A percentile compares a stretch with the other conserved stretches of the same genome.
Evolutionary conservation across 345 rosid genomes (phyloP).

Genomic region (Linum usitatissimum): DNA sequence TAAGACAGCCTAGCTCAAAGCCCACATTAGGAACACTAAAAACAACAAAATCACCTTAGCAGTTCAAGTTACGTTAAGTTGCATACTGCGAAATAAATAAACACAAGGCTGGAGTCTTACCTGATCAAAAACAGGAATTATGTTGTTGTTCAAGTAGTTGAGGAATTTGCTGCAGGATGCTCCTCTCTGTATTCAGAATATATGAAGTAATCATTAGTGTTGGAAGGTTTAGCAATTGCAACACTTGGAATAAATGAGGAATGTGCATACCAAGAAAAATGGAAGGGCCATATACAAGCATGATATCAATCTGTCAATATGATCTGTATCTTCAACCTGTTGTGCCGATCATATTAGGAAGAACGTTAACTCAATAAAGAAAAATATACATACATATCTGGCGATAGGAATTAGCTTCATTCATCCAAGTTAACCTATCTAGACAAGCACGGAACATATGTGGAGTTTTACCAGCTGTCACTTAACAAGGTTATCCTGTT

Average conservation of each 20-base stretch:
- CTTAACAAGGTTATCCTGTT: not conserved
- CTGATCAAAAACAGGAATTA: slow-evolving; percentile 86
- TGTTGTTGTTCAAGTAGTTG: slow-evolving; percentile 75
- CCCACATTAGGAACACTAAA: not conserved
- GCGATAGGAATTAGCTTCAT: not conserved
- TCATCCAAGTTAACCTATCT: not conserved
- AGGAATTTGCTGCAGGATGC: slow-evolving; percentile 88
- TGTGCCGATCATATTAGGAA: not conserved
- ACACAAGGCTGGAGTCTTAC: slow-evolving; percentile 22
- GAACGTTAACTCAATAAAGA: not conserved
- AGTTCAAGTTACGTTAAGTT: not conserved
- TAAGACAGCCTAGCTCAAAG: not conserved
- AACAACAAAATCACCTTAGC: not conserved
- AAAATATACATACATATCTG: not conserved
- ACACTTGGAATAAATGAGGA: not conserved
- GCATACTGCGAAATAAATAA: not conserved
- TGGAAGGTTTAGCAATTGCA: not conserved
- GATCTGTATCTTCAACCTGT: slow-evolving; percentile 89
- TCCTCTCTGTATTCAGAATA: slow-evolving; percentile 54
- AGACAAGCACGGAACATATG: not conserved
- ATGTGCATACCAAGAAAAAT: slow-evolving; percentile 63
- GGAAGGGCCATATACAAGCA: slow-evolving; percentile 93
- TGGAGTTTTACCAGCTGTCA: not conserved
- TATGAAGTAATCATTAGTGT: not conserved
- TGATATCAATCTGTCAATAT: slow-evolving; percentile 88